phyloP scores from a whole-genome alignment of 208 protist species.

The Acanthamoeba rhysodes region DNA sequence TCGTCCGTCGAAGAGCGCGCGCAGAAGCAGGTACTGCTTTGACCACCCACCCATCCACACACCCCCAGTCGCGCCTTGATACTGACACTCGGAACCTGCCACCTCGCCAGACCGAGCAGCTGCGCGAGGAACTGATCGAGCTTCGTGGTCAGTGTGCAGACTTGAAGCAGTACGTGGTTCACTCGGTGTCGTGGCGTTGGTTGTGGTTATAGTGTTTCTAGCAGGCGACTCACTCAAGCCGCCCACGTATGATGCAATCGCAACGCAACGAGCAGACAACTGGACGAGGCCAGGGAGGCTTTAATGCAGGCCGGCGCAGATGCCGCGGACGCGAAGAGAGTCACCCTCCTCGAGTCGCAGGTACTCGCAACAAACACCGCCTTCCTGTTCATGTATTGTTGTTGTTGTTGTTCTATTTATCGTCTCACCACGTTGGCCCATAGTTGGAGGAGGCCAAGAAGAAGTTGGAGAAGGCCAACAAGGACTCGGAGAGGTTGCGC shows the following conservation, averaged over 20 bases:
- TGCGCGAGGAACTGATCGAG: neutral
- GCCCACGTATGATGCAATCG: too few species aligned
- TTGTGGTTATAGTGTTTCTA: too few species aligned
- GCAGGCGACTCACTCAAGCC: too few species aligned
- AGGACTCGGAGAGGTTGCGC: neutral
- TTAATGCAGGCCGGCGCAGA: neutral
- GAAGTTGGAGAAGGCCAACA: constrained; percentile 14
- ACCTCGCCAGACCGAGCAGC: neutral
- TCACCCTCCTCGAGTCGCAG: neutral
- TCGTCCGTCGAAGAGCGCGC: neutral
- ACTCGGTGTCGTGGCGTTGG: too few species aligned
- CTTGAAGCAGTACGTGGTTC: neutral
- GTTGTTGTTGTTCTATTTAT: too few species aligned
- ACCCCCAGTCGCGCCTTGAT: too few species aligned
- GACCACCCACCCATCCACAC: too few species aligned
- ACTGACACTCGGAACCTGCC: neutral
- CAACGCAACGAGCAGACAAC: neutral
- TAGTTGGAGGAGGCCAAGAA: neutral
- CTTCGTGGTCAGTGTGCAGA: neutral
- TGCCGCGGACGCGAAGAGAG: neutral
- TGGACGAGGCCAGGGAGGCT: neutral
- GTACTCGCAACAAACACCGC: neutral
- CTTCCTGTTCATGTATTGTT: too few species aligned
- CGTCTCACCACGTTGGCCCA: neutral
- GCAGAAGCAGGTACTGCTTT: neutral